Percentiles rank a stretch among this genome's conserved stretches.
phyloP scores from a whole-genome alignment of 1,284 basidiomycete species.

The Coriolopsis trogii region DNA sequence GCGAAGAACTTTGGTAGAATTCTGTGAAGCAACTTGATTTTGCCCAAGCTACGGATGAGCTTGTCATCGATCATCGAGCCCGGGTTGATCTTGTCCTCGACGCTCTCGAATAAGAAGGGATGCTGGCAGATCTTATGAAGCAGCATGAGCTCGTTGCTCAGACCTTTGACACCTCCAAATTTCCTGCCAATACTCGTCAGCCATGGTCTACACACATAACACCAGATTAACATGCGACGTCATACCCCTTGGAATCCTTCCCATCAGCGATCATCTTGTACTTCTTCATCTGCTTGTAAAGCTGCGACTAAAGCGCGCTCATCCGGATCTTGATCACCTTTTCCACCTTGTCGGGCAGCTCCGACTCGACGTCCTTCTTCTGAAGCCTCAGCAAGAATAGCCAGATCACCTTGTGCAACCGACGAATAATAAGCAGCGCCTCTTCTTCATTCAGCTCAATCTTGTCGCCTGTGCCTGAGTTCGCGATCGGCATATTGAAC shows the following conservation, averaged over 20 bases:
- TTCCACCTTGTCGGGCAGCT: conserved; percentile 98
- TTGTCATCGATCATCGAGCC: conserved; percentile 83
- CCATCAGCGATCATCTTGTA: conserved; percentile 95
- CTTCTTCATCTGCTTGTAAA: conserved; percentile 99
- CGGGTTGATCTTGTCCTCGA: conserved; percentile 91
- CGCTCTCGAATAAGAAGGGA: conserved; percentile 94
- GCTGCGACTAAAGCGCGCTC: conserved; percentile 91
- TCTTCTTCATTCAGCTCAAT: conserved; percentile 99
- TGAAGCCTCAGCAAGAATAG: conserved; percentile 95
- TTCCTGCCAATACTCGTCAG: conserved; percentile 44
- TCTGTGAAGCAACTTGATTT: conserved; percentile 93
- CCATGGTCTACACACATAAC: no score
- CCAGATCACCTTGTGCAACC: conserved; percentile 96
- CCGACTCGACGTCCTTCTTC: conserved; percentile 99
- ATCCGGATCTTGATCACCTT: conserved; percentile 99
- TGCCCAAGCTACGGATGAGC: conserved; percentile 88
- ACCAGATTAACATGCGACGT: conserved; percentile 2
- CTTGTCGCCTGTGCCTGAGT: conserved; percentile 94
- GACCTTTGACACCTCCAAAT: conserved; percentile 77
- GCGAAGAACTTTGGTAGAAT: conserved; percentile 95
- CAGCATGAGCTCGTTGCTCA: conserved; percentile 99
- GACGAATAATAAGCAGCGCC: conserved; percentile 95
- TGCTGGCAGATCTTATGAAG: conserved; percentile 99
- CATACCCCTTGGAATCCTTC: conserved; percentile 74
- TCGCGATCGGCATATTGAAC: conserved; percentile 99